phyloP scores from a whole-genome alignment of 257 asterid species.

The Nicotiana noctiflora region DNA sequence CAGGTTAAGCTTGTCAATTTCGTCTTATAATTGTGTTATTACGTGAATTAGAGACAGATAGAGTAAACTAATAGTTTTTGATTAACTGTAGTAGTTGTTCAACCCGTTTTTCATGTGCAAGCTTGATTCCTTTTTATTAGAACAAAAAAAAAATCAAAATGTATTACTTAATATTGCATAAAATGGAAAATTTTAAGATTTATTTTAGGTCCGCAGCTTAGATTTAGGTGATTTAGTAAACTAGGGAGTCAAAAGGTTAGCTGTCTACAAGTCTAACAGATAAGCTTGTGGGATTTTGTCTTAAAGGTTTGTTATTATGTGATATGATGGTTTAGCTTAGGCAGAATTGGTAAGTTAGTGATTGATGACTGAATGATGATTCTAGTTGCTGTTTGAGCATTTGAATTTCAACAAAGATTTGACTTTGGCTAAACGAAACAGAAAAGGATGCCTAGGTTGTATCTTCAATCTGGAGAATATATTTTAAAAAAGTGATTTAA shows the following conservation, averaged over 20 bases:
- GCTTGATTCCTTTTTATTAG: neutral
- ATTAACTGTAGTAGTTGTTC: neutral
- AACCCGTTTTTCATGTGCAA: neutral
- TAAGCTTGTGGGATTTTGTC: neutral
- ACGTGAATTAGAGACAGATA: neutral
- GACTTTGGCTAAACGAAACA: neutral
- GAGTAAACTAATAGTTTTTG: neutral
- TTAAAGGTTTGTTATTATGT: neutral
- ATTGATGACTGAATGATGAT: neutral
- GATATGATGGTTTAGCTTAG: neutral
- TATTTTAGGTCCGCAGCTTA: neutral
- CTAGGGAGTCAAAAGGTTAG: neutral
- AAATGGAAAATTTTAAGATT: neutral
- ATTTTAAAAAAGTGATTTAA: neutral
- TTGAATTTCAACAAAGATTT: neutral
- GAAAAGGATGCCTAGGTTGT: neutral
- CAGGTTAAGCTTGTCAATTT: slow-evolving; percentile 22
- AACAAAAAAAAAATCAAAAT: neutral
- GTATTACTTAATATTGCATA: neutral
- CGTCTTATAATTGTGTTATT: neutral
- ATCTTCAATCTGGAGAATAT: neutral
- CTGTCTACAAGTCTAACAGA: slow-evolving; percentile 5
- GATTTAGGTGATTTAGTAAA: neutral
- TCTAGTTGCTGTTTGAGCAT: neutral
- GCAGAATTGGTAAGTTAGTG: neutral